A percentile compares a stretch with the other conserved stretches of the same genome.
Evolutionary conservation across 2,329 filamentous ascomycete genomes (phyloP).

Genomic region (Lojkania enalia): DNA sequence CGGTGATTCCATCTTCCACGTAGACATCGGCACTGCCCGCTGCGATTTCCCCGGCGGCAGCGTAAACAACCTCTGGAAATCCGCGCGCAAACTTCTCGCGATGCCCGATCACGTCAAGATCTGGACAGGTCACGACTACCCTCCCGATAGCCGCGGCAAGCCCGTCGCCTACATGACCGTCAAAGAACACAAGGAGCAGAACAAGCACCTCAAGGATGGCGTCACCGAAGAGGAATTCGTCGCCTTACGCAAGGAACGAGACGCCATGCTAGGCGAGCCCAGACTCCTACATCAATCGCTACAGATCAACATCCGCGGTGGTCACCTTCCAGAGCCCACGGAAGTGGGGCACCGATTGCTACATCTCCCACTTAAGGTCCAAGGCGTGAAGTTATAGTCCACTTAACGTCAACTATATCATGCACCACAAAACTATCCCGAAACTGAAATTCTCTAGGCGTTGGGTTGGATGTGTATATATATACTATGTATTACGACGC

Average conservation of each 20-base stretch:
- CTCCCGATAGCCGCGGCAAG: conserved; percentile 20
- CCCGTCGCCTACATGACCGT: conserved; percentile 42
- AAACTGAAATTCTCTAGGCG: too few species aligned
- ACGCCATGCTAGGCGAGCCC: conserved; percentile 35
- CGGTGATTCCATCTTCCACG: conserved; percentile 43
- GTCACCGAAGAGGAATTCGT: conserved; percentile 40
- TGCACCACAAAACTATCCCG: too few species aligned
- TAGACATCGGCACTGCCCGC: conserved; percentile 39
- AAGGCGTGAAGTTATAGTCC: conserved; percentile 6
- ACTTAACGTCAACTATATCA: too few species aligned
- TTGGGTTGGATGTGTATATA: too few species aligned
- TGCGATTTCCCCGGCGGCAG: conserved; percentile 43
- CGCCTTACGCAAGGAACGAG: conserved; percentile 32
- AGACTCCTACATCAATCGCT: conserved; percentile 43
- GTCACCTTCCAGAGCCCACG: conserved; percentile 31
- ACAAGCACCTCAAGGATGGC: conserved; percentile 39
- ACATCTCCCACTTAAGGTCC: conserved; percentile 59
- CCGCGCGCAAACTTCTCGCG: conserved; percentile 29
- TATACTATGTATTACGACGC: too few species aligned
- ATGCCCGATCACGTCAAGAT: conserved; percentile 35
- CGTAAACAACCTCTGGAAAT: conserved; percentile 30
- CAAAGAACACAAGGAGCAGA: conserved; percentile 35
- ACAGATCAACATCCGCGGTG: conserved; percentile 48
- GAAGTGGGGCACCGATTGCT: conserved; percentile 21
- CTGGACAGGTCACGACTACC: conserved; percentile 44